These are phyloP conservation scores for Lepiota venenata DNA, from an alignment of 768 basidiomycete species.

Conservation along the genomic window DNA sequence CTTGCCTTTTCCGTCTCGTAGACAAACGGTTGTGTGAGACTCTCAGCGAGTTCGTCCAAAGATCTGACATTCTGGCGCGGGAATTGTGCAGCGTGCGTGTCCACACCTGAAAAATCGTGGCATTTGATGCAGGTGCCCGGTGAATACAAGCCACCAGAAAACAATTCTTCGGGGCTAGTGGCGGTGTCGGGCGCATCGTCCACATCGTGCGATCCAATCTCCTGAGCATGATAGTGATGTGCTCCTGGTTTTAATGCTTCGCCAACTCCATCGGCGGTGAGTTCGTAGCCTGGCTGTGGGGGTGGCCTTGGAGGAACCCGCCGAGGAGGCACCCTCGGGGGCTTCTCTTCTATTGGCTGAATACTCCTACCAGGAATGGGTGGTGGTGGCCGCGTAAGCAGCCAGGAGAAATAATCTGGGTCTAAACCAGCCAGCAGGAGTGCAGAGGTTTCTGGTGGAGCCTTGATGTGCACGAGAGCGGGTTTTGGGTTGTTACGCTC, in stretches of 20 bases:
- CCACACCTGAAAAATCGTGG: slow-evolving; percentile 38
- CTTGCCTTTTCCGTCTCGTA: slow-evolving; percentile 43
- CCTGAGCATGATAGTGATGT: neutral
- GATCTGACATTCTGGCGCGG: slow-evolving; percentile 37
- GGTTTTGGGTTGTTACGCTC: neutral
- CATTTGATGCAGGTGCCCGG: slow-evolving; percentile 36
- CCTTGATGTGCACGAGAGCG: neutral
- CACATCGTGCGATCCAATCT: neutral
- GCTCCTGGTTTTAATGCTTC: neutral
- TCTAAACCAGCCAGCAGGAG: slow-evolving; percentile 11
- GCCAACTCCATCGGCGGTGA: neutral
- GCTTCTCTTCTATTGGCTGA: slow-evolving; percentile 11
- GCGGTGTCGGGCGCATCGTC: slow-evolving; percentile 7
- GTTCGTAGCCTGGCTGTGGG: neutral
- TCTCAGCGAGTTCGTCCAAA: slow-evolving; percentile 34
- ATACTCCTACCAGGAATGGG: slow-evolving; percentile 18
- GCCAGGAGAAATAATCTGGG: slow-evolving; percentile 1
- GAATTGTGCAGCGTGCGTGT: slow-evolving; percentile 40
- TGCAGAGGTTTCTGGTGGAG: neutral
- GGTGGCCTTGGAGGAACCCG: neutral
- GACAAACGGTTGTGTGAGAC: slow-evolving; percentile 38
- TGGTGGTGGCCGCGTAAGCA: slow-evolving; percentile 16
- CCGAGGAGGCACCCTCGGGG: slow-evolving; percentile 5
- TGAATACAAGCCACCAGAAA: neutral
- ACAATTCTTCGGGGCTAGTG: neutral